Base-by-base conservation (phyloP, 345 rosid genomes). In the Hypericum perforatum region DNA sequence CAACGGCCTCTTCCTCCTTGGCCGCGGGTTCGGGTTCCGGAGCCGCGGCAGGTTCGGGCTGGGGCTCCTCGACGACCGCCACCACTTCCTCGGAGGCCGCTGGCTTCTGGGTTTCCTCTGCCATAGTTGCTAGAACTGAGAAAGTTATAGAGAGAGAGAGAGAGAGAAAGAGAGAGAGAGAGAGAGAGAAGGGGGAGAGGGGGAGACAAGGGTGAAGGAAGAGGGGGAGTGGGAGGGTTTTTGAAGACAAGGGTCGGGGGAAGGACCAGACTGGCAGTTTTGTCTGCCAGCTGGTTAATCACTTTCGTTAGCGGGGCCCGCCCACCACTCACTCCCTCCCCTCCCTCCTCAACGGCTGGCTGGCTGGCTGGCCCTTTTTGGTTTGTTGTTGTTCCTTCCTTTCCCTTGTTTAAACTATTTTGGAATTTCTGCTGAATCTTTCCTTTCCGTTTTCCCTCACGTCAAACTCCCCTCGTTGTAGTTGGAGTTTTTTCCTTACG, bases 261-360 rank as follows among this genome's bases (percentile, higher is more conserved):
- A 11, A n/a, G 49, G 16, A 45, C 12, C 49, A 45, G 49, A n/a
- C 49, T 45, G 49, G 12, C 49, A 45, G 49, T 12, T 29, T 12
- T 45, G 15, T 45, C 16, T 45, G 49, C 49, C 49, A 45, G 49
- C 49, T 45, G n/a, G 16, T 45, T 11, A 5, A 29, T 3, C 48
- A 8, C 11, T 8, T 12, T 29, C 16, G 7, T n/a, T n/a, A 45
- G 49, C 16, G 49, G 49, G 49, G 7, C 49, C 49, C 9, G 9
- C 14, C n/a, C 48, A n/a, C n/a, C n/a, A n/a, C n/a, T n/a, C n/a
- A n/a, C n/a, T n/a, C n/a, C n/a, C n/a, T n/a, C n/a, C n/a, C n/a
- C n/a, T n/a, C n/a, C n/a, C n/a, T n/a, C n/a, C n/a, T n/a, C n/a
- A n/a, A n/a, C n/a, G n/a, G n/a, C n/a, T n/a, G n/a, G n/a, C n/a